Base-by-base conservation (phyloP, 1,139 yeast genomes). In the Trichomonascaceae sp. region DNA sequence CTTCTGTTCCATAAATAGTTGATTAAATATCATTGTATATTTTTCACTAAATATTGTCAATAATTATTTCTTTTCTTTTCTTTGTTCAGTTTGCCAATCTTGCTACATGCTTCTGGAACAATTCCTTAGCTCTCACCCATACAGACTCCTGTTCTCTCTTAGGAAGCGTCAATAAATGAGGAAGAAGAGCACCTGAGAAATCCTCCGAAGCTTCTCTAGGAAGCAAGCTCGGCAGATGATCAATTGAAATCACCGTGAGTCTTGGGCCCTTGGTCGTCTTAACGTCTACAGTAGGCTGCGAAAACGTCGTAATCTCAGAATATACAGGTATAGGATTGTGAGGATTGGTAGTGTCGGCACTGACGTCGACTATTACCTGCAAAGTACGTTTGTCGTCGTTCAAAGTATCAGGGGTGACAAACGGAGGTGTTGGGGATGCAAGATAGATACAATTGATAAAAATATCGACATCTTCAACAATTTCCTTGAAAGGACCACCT, bases 291-390 rank as follows among this genome's bases (percentile, higher is more conserved):
- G 96, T 90, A 62, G 99, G 99, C 63, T 87, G 82, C 61, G 82
- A 81, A 75, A 93, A 93, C 13, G 86, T 91, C 36, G 99, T 93
- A 55, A 96, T 95, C 62, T 88, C 78, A 38, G 82, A 77, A 73
- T 93, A 95, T 55, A 93, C 93, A 60, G 99, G 99, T 59, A 93
- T 82, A 58, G 99, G 99, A 75, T 93, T 93, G 77, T 90, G 95
- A 57, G 98, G 98, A 72, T 93, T 95, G 55, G 99, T 93, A 52
- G 98, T 93, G 74, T 95, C 99, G 56, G 99, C 99, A 55, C 96
- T 88, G 55, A 93, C 99, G 71, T 93, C 99, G 52, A 93, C 97
- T 60, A 95, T 89, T 19, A 95, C 88, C 70, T 93, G 84, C 68
- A 93, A 81, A 62, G 80, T 84, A 81, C 99, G 87, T 53, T 69